phyloP scores from a whole-genome alignment of 805 yeast species.

The Naumovozyma dairenensis region DNA sequence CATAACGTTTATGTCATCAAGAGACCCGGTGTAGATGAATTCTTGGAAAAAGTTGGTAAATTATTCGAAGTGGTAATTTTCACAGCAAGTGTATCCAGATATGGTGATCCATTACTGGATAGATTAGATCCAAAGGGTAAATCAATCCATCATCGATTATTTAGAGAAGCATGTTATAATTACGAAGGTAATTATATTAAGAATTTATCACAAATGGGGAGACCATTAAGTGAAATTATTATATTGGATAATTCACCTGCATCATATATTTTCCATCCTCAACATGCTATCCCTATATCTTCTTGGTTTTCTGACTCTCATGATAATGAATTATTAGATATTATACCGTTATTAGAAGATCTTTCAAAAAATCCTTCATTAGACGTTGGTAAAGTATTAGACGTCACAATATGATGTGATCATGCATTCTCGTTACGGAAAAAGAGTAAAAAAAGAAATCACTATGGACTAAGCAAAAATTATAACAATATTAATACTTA shows the following conservation, averaged over 20 bases:
- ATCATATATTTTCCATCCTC: conserved; percentile 90
- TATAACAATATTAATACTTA: not conserved
- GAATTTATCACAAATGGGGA: conserved; percentile 83
- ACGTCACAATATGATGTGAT: conserved; percentile 39
- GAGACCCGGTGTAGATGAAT: conserved; percentile 95
- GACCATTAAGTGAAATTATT: conserved; percentile 74
- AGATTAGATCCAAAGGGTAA: conserved; percentile 58
- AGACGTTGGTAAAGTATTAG: conserved; percentile 76
- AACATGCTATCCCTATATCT: conserved; percentile 91
- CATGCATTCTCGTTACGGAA: not conserved
- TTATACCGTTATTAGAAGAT: conserved; percentile 82
- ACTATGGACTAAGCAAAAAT: not conserved
- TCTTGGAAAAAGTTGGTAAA: conserved; percentile 68
- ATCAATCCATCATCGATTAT: conserved; percentile 76
- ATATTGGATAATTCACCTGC: conserved; percentile 96
- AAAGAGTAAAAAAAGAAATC: not conserved
- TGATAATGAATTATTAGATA: conserved; percentile 85
- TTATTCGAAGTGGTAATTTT: conserved; percentile 89
- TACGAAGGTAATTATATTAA: conserved; percentile 91
- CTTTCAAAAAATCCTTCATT: conserved; percentile 60
- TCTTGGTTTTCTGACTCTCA: conserved; percentile 97
- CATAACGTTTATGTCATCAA: conserved; percentile 93
- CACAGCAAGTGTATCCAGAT: conserved; percentile 88
- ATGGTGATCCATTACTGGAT: conserved; percentile 90
- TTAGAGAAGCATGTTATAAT: conserved; percentile 86